Evolutionary conservation across 441 rosid species (phyloP), one percentile per base, ranked within the genome.

Genomic region (Jatropha multifida): DNA sequence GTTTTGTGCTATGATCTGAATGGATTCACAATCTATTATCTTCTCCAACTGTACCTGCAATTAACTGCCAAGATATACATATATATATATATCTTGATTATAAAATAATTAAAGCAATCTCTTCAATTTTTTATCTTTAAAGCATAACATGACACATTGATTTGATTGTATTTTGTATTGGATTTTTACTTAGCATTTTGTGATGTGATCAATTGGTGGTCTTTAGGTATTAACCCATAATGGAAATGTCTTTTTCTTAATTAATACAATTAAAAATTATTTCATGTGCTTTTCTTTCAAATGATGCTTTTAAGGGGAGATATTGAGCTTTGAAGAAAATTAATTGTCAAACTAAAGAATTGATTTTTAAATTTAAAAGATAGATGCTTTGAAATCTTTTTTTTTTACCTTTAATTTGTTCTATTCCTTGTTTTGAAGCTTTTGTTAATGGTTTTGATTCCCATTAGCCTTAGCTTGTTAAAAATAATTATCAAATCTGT

Each of bases 361-460:
- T 11, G 41, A 26, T 37, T 74, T 44, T 40, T 14, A 38, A 14
- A n/a, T 7, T 40, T 14, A 54, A 51, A 65, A 65, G 17, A 52
- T 0, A 17, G 23, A 65, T 73, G 4, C 66, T 32, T 18, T 48
- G 42, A 67, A 32, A 69, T 75, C 60, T 37, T 44, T 38, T 14
- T 56, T 23, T n/a, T 54, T 49, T 44, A 41, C 41, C 15, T 49
- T 75, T 68, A 32, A 13, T 68, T 74, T 75, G 67, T 75, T 75
- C 64, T 58, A 65, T 74, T 26, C 44, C 48, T 27, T 55, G 63
- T 74, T 44, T 15, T 58, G 32, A 42, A 58, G 58, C 77, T 17
- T 46, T 68, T 18, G 37, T 13, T 49, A 59, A n/a, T 68, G 38
- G 14, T 13, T 18, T 17, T 48, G 65, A 67, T 65, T 27, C 54